Conservation (phyloP, 2,329 filamentous ascomycete species). For the Calonectria honghensis region DNA sequence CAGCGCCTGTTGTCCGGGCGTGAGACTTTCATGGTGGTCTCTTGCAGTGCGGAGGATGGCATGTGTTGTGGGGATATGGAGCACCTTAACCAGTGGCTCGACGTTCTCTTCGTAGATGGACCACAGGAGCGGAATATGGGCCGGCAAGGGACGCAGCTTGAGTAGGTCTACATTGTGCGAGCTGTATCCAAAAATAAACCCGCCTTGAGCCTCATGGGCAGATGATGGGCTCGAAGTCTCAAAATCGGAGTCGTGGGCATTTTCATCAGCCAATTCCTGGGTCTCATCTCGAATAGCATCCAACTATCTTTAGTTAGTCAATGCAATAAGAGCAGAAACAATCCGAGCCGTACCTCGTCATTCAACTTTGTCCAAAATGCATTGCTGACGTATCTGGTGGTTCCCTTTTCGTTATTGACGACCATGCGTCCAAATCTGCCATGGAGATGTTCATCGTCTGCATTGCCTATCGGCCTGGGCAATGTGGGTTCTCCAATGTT, state of each 20-base stretch:
- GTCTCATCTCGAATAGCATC: conserved; percentile 9
- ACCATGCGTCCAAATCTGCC: conserved; percentile 12
- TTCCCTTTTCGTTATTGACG: conserved; percentile 9
- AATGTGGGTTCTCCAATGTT: neutral
- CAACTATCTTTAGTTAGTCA: neutral
- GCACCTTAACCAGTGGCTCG: conserved; percentile 1
- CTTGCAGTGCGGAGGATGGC: conserved; percentile 1
- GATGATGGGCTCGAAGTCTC: neutral
- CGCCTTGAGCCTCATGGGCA: neutral
- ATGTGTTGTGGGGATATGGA: conserved; percentile 2
- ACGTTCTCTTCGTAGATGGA: conserved; percentile 15
- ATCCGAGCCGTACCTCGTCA: neutral
- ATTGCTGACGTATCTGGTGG: conserved; percentile 7
- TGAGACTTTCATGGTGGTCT: neutral
- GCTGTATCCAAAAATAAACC: conserved; percentile 12
- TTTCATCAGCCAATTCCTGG: neutral
- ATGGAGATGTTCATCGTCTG: neutral
- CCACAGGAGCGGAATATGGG: conserved; percentile 11
- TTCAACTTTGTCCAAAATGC: conserved; percentile 19
- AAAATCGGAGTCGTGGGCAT: neutral
- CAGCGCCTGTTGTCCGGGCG: neutral
- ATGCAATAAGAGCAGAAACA: no score
- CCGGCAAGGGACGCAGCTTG: neutral
- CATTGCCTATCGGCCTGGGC: neutral
- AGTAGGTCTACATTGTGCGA: conserved; percentile 6